Evolutionary conservation across 2,329 filamentous ascomycete species (phyloP).

Genomic region (Fusarium graminum): DNA sequence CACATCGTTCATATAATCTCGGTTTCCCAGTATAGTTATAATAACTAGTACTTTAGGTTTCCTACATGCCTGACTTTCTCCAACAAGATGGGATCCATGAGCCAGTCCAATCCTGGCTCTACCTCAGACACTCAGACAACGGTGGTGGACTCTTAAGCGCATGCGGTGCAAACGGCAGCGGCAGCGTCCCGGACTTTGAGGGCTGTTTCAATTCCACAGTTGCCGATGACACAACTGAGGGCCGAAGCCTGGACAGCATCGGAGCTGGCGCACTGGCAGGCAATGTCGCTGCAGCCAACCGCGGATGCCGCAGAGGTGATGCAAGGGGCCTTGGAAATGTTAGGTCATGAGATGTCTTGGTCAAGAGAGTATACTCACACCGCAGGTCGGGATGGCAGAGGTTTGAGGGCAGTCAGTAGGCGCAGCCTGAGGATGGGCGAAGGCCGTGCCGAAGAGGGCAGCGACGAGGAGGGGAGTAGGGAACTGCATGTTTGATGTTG

Average conservation of each 20-base stretch:
- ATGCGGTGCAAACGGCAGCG: conserved; percentile 40
- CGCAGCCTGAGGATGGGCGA: conserved; percentile 34
- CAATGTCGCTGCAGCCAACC: conserved; percentile 33
- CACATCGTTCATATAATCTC: neutral
- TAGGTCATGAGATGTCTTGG: neutral
- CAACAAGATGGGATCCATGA: neutral
- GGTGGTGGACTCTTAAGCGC: conserved; percentile 9
- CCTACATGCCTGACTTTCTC: neutral
- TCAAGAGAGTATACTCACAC: conserved; percentile 15
- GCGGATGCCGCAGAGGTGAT: conserved; percentile 37
- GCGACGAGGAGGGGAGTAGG: conserved; percentile 23
- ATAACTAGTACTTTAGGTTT: neutral
- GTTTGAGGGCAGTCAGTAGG: conserved; percentile 33
- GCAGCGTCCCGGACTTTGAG: conserved; percentile 34
- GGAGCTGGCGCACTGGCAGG: conserved; percentile 39
- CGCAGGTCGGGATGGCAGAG: conserved; percentile 42
- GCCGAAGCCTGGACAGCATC: conserved; percentile 34
- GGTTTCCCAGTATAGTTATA: neutral
- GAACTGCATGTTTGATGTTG: conserved; percentile 27
- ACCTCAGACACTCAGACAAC: neutral
- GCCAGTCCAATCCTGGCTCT: neutral
- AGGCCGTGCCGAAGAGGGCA: conserved; percentile 22
- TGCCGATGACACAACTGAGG: conserved; percentile 32
- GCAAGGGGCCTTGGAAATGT: conserved; percentile 25
- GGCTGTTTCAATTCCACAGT: conserved; percentile 32